phyloP scores from a whole-genome alignment of 176 grass and related monocot genomes.

The Puya raimondii region DNA sequence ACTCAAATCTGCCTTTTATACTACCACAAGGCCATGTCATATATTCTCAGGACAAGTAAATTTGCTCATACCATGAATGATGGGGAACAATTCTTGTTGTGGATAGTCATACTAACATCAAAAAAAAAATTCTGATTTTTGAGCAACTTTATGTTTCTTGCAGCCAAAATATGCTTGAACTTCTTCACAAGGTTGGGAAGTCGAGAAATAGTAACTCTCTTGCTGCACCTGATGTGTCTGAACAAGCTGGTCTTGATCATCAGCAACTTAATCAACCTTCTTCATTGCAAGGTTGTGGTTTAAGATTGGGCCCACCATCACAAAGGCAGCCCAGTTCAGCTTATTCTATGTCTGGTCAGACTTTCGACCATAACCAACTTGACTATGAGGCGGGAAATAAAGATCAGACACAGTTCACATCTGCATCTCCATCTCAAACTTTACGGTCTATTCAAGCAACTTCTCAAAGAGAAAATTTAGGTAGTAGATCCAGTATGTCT shows the following conservation, averaged over 20 bases:
- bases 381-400: constrained; percentile 29
- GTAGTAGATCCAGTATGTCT: not conserved
- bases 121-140: no score
- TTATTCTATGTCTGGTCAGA: constrained; percentile 39
- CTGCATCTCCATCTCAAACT: constrained; percentile 29
- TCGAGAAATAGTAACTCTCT: constrained; percentile 37
- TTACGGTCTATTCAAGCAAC: constrained; percentile 22
- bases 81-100: not conserved
- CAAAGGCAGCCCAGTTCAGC: constrained; percentile 44
- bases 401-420: constrained; percentile 35
- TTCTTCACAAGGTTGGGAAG: constrained; percentile 84
- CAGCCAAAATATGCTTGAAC: constrained; percentile 96
- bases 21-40: no score
- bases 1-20: no score
- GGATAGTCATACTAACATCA: not conserved
- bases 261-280: constrained; percentile 50
- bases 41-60: no score
- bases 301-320: constrained; percentile 64
- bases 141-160: constrained; percentile 34
- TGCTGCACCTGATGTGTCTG: constrained; percentile 29
- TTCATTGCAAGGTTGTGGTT: constrained; percentile 50
- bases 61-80: not conserved
- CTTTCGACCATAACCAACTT: constrained; percentile 35
- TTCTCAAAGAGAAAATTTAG: constrained; percentile 16
- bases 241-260: constrained; percentile 37